These are phyloP conservation scores for Chlorociboria aeruginascens DNA, from an alignment of 495 filamentous ascomycete species.

Conservation along the genomic window DNA sequence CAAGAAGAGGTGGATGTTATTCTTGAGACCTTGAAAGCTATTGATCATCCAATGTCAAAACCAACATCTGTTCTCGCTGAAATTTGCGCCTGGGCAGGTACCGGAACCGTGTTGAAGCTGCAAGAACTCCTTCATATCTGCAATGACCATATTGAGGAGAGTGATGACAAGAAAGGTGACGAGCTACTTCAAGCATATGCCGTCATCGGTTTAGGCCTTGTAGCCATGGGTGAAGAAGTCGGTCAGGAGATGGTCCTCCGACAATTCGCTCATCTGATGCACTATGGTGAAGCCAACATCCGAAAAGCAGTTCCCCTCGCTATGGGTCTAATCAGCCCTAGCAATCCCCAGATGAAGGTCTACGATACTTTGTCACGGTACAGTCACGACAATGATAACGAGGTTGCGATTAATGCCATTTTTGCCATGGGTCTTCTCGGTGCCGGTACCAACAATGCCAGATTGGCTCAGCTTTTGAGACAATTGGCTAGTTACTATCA, in stretches of 20 bases:
- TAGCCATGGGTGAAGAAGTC: conserved; percentile 97
- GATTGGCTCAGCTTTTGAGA: conserved; percentile 84
- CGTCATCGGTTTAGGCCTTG: conserved; percentile 82
- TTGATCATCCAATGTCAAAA: conserved; percentile 90
- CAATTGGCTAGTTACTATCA: conserved; percentile 98
- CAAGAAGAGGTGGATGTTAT: conserved; percentile 97
- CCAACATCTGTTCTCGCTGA: conserved; percentile 82
- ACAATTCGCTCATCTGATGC: conserved; percentile 97
- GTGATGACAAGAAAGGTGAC: conserved; percentile 80
- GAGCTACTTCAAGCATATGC: conserved; percentile 93
- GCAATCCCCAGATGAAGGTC: conserved; percentile 99
- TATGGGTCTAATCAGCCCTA: conserved; percentile 91
- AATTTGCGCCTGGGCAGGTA: conserved; percentile 95
- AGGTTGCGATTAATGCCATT: conserved; percentile 96
- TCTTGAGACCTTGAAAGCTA: conserved; percentile 85
- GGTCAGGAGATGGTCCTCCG: conserved; percentile 98
- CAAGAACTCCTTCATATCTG: conserved; percentile 95
- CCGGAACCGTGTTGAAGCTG: conserved; percentile 89
- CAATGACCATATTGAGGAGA: conserved; percentile 92
- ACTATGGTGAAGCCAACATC: conserved; percentile 96
- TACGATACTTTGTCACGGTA: conserved; percentile 98
- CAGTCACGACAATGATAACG: conserved; percentile 97
- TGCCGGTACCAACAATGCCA: conserved; percentile 95
- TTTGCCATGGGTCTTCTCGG: conserved; percentile 98
- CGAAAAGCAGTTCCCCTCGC: conserved; percentile 93